A percentile compares a stretch with the other conserved stretches of the same genome.
Conservation (phyloP, 202 grass and related monocot species). For the Digitaria exilis region DNA sequence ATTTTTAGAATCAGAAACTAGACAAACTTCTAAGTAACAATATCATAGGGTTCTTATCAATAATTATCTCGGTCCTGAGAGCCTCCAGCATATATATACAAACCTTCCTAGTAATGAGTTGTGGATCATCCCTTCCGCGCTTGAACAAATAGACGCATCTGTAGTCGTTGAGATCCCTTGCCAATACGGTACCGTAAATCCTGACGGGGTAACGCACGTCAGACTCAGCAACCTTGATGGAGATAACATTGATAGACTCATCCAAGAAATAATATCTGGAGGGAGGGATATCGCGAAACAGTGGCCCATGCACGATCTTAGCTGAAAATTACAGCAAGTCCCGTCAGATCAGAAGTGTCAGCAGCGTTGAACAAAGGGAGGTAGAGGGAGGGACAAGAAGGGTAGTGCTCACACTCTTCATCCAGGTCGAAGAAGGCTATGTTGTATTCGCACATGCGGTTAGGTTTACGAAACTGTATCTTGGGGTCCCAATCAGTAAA, state of each 20-base stretch:
- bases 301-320: not conserved
- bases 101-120: not conserved
- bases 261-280: not conserved
- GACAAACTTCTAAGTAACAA: not conserved
- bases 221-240: not conserved
- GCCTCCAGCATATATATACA: no score
- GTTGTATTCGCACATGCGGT: not conserved
- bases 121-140: not conserved
- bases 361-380: not conserved
- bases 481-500: not conserved
- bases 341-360: no score
- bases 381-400: not conserved
- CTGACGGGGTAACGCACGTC: not conserved
- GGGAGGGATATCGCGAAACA: not conserved
- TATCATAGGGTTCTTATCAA: not conserved
- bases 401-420: not conserved
- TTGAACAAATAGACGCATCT: not conserved
- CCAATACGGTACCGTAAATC: not conserved
- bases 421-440: not conserved
- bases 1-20: not conserved
- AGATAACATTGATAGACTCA: not conserved
- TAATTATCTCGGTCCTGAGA: not conserved
- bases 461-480: not conserved
- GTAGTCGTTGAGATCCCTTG: not conserved
- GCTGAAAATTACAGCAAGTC: not conserved